Evolutionary conservation across 371 early-diverging fungal genomes (phyloP).

Genomic region (Rhizopus stolonifer): DNA sequence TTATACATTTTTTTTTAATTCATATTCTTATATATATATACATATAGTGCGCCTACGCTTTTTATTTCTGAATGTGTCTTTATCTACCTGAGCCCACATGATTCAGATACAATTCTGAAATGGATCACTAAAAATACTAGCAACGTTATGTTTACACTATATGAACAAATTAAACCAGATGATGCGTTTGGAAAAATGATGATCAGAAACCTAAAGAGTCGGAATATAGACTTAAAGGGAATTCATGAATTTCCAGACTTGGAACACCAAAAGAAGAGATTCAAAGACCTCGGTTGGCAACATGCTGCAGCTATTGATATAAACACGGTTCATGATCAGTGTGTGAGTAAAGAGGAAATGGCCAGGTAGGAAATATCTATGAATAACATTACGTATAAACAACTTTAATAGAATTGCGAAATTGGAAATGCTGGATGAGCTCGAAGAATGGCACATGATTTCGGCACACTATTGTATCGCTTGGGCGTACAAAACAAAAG

Average conservation of each 20-base stretch:
- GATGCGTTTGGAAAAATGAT: constrained; percentile 93
- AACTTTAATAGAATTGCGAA: constrained; percentile 56
- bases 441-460: constrained; percentile 90
- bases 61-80: constrained; percentile 92
- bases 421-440: constrained; percentile 90
- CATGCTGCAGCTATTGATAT: constrained; percentile 69
- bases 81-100: constrained; percentile 75
- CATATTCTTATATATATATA: neutral
- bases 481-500: constrained; percentile 62
- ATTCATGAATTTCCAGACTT: constrained; percentile 75
- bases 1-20: neutral
- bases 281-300: constrained; percentile 62
- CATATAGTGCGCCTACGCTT: constrained; percentile 72
- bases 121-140: constrained; percentile 62
- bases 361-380: constrained; percentile 41
- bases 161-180: constrained; percentile 89
- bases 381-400: neutral
- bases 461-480: constrained; percentile 88
- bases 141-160: constrained; percentile 67
- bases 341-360: constrained; percentile 48
- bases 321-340: constrained; percentile 63
- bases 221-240: constrained; percentile 74
- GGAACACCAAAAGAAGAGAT: constrained; percentile 67
- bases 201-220: constrained; percentile 78
- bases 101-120: constrained; percentile 65